These are phyloP conservation scores for Pneumocystis sp. DNA, from an alignment of 1,139 yeast species.

Conservation along the genomic window DNA sequence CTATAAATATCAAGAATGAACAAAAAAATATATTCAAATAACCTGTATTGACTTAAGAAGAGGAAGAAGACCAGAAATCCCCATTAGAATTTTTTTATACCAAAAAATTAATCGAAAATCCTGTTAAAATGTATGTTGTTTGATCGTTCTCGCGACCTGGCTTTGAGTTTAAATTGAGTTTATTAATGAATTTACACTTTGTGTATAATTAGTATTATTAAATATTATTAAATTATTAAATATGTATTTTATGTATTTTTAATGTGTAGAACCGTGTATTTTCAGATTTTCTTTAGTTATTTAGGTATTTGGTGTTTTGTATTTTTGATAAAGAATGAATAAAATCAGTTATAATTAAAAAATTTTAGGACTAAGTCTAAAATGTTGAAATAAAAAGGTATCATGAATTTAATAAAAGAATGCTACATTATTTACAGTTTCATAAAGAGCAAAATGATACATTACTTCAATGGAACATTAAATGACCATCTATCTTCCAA, in stretches of 20 bases:
- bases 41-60: slow-evolving; percentile 16
- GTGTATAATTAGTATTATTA: too few species aligned
- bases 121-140: neutral
- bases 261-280: too few species aligned
- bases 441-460: neutral
- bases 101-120: neutral
- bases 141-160: neutral
- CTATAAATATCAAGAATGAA: slow-evolving; percentile 35
- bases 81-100: slow-evolving; percentile 2
- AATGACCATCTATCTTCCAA: slow-evolving; percentile 25
- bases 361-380: neutral
- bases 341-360: neutral
- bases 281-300: too few species aligned
- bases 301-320: too few species aligned
- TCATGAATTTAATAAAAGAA: neutral
- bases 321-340: too few species aligned
- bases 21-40: slow-evolving; percentile 2
- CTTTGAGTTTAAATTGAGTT: too few species aligned
- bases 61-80: slow-evolving; percentile 15
- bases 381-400: neutral
- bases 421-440: neutral
- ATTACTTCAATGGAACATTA: slow-evolving; percentile 2
- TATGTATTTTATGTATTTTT: too few species aligned
- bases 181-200: too few species aligned
- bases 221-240: too few species aligned